Base-by-base conservation (phyloP, 805 yeast genomes). In the Lipomyces mesembrius region DNA sequence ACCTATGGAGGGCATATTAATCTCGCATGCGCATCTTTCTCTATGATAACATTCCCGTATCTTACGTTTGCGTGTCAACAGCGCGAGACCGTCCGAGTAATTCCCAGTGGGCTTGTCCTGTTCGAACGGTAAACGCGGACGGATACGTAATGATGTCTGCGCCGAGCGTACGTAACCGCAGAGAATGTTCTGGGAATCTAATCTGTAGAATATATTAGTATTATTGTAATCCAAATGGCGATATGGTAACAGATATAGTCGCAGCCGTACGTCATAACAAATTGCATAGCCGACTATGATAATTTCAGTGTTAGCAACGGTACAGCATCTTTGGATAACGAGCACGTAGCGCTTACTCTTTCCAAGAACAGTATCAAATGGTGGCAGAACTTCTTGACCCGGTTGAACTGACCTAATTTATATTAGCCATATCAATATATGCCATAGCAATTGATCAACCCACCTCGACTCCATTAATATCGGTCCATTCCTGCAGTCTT, bases 91-190 rank as follows among this genome's bases (percentile, higher is more conserved):
- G 82, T 1, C 92, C 97, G 63, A 94, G 79, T 0, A 85, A 77
- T 64, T 87, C 87, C 96, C 98, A 94, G 75, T 94, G 98, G 0
- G 95, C 94, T 61, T 85, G 85, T 0, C 99, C 99, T 0, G 98
- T 94, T 72, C 87, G 86, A 76, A 90, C 85, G 0, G 98, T 94
- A 82, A 96, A 95, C 0, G 98, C 98, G 34, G 96, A 88, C 0
- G 98, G 98, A 73, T 81, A 94, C 2, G 92, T 84, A n/a, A 95
- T 72, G 35, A 94, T 79, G 63, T 91, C 83, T 0, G 98, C 97
- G 1, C 98, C 97, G 8, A 69, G 63, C 14, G 63, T 32, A 20
- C 75, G 65, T 46, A 90, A 78, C 53, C 87, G 78, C 37, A 89
- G 73, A 0, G 95, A 87, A 59, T 89, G 79, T 75, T 92, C 97